A percentile compares a stretch with the other conserved stretches of the same genome.
Evolutionary conservation across 2,329 filamentous ascomycete genomes (phyloP).

Genomic region (Neurospora sp.): DNA sequence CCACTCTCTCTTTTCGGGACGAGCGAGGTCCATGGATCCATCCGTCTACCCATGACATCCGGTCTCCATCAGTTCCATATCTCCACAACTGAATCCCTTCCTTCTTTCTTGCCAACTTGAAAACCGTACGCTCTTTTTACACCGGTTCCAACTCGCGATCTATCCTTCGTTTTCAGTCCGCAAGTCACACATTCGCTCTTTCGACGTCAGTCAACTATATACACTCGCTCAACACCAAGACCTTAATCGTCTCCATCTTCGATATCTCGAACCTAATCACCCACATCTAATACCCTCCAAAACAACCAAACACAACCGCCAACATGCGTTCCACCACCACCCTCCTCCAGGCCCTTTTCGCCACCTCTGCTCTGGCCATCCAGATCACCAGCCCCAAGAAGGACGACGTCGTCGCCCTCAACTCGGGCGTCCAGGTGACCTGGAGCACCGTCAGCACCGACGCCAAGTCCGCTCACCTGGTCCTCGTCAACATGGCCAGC

Average conservation of each 20-base stretch:
- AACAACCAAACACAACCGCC: conserved; percentile 2
- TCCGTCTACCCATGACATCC: not conserved
- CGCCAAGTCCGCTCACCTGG: conserved; percentile 14
- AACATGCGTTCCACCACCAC: conserved; percentile 14
- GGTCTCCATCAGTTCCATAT: not conserved
- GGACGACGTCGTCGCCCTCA: conserved; percentile 12
- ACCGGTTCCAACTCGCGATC: not conserved
- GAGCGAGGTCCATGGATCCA: not conserved
- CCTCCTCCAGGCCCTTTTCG: conserved; percentile 10
- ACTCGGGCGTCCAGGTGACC: conserved; percentile 12
- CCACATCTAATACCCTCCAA: not conserved
- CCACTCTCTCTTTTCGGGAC: not conserved
- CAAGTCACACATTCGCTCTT: not conserved
- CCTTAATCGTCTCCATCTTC: not conserved
- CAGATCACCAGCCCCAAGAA: conserved; percentile 16
- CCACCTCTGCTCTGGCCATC: conserved; percentile 13
- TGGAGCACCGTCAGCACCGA: conserved; percentile 17
- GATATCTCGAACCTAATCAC: not conserved
- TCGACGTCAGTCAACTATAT: not conserved
- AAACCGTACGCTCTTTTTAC: not conserved
- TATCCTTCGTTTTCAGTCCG: not conserved
- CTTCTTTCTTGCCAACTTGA: not conserved
- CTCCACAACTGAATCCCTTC: not conserved
- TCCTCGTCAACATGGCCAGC: conserved; percentile 18
- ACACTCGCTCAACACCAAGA: not conserved